Evolutionary conservation across 2,329 filamentous ascomycete species (phyloP).

Genomic region (Thermoascus crustaceus): DNA sequence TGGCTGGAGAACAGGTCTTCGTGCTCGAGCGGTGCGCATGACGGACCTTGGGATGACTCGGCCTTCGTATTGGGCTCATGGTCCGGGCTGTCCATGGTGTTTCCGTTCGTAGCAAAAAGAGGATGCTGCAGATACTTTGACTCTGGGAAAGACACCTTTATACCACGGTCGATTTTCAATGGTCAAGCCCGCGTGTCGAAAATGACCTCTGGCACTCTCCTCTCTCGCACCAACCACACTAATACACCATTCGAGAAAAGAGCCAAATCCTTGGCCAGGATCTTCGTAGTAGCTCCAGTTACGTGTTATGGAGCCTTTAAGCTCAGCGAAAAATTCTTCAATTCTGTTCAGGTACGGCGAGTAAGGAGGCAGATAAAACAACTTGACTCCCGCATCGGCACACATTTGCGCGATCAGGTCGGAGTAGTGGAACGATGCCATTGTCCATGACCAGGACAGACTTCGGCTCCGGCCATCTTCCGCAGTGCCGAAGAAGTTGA

Average conservation of each 20-base stretch:
- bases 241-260: constrained; percentile 20
- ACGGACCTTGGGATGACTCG: no score
- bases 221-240: constrained; percentile 14
- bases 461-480: constrained; percentile 1
- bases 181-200: background rate
- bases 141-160: no score
- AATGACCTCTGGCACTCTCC: background rate
- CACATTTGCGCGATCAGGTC: constrained; percentile 21
- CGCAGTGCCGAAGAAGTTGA: background rate
- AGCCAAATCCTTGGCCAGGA: constrained; percentile 11
- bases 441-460: constrained; percentile 18
- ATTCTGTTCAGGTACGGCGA: constrained; percentile 28
- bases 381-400: constrained; percentile 17
- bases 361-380: constrained; percentile 24
- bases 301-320: constrained; percentile 25
- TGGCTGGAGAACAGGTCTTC: no score
- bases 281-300: constrained; percentile 14
- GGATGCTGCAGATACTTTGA: no score
- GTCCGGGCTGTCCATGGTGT: no score
- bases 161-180: no score
- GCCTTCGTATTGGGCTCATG: no score
- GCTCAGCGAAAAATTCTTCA: constrained; percentile 24
- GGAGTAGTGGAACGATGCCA: no score
- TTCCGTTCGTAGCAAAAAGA: no score
- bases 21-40: no score